Base-by-base conservation (phyloP, 805 yeast genomes). In the Candida endomychidarum region DNA sequence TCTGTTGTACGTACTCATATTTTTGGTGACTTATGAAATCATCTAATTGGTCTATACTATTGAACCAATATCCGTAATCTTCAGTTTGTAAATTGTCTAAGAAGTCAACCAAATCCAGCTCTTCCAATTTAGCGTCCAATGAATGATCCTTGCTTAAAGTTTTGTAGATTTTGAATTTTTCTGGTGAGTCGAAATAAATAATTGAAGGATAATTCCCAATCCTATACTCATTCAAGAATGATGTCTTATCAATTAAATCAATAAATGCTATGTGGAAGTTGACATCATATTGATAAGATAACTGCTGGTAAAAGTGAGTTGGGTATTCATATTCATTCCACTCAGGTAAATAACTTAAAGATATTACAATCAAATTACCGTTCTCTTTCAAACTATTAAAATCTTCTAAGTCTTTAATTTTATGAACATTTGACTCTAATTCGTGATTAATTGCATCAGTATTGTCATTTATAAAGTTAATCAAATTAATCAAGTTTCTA, bases 241-340 rank as follows among this genome's bases (percentile, higher is more conserved):
- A 53, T 6, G 35, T 33, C 12, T 48, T 45, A 14, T 40, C 52
- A 10, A 47, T 47, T 7, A 50, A 43, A 18, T 55, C 60, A 9
- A 56, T 43, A 37, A 60, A 62, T 2, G 58, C 56, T 3, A 65
- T 29, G 1, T 53, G 57, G 45, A 64, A 61, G 9, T 42, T 34
- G 3, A 57, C 29, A 15, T 21, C 35, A 18, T 33, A 42, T 15
- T 8, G 46, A 17, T 26, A 45, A 29, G 66, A 58, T n/a, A 63
- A 39, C 34, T 38, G 38, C 41, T 65, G 70, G 44, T 52, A 61
- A 40, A 60, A 65, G 42, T 69, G 74, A 4, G 48, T 38, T 2
- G 71, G 71, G 33, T 51, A 54, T 24, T 54, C 45, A 41, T 52
- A 56, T n/a, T 56, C 53, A 21, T 47, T 44, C 72, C 73, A 69